Conservation (phyloP, 495 filamentous ascomycete genomes). For the Penicillium fimorum region DNA sequence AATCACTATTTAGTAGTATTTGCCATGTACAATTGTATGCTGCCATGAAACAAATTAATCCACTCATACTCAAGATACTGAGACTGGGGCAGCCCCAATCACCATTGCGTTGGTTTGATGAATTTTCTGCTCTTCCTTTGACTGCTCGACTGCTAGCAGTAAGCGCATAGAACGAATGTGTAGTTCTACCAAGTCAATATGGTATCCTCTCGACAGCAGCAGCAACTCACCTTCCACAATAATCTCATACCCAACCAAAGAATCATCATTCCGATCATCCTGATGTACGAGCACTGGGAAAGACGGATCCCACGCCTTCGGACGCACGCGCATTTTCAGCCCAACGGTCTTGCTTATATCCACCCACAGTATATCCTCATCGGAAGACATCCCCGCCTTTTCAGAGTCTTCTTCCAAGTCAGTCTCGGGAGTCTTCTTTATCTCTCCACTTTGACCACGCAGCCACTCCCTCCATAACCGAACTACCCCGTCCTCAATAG, state of each 20-base stretch:
- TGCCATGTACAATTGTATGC: neutral
- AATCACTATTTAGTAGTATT: neutral
- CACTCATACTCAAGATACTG: neutral
- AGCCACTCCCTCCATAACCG: conserved; percentile 72
- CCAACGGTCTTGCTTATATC: conserved; percentile 55
- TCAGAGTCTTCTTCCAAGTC: conserved; percentile 4
- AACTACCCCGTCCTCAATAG: conserved; percentile 61
- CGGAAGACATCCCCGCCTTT: neutral
- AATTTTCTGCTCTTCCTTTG: conserved; percentile 51
- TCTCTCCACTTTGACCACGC: conserved; percentile 34
- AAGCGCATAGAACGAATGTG: conserved; percentile 59
- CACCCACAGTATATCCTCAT: conserved; percentile 54
- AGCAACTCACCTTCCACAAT: conserved; percentile 55
- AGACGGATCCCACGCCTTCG: conserved; percentile 29
- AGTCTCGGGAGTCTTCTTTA: conserved; percentile 12
- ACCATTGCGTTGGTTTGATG: conserved; percentile 55
- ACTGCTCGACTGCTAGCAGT: conserved; percentile 56
- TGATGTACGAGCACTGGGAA: conserved; percentile 38
- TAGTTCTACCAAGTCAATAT: conserved; percentile 46
- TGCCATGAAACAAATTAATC: neutral
- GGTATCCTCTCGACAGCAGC: conserved; percentile 13
- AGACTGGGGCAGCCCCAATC: conserved; percentile 14
- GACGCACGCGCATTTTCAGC: conserved; percentile 53
- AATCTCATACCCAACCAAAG: conserved; percentile 57
- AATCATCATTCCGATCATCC: conserved; percentile 53